These are phyloP conservation scores for Corynespora cassiicola DNA, from an alignment of 2,329 filamentous ascomycete genomes.

Conservation along the genomic window DNA sequence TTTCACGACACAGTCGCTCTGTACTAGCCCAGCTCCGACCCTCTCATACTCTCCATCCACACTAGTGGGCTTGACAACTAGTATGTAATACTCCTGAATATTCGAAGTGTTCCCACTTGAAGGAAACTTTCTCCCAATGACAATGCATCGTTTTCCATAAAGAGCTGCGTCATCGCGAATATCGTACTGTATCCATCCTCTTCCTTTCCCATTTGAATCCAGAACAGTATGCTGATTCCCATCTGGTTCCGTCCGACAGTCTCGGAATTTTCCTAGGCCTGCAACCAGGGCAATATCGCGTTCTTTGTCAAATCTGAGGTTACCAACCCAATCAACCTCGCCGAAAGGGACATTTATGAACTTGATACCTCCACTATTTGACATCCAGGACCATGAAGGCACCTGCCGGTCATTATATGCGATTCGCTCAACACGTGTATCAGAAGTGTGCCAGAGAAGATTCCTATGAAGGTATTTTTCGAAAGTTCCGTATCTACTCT, in stretches of 20 bases:
- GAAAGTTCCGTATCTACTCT: slow-evolving; percentile 20
- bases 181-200: slow-evolving; percentile 14
- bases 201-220: slow-evolving; percentile 6
- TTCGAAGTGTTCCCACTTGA: background rate
- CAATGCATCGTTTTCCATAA: slow-evolving; percentile 9
- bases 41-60: slow-evolving; percentile 6
- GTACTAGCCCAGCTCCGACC: slow-evolving; percentile 6
- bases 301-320: slow-evolving; percentile 2
- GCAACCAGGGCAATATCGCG: slow-evolving; percentile 15
- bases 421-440: slow-evolving; percentile 12
- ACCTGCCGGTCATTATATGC: slow-evolving; percentile 7
- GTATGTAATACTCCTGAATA: slow-evolving; percentile 9
- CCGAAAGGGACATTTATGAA: slow-evolving; percentile 8
- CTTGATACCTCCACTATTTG: slow-evolving; percentile 9
- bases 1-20: slow-evolving; percentile 5
- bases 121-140: slow-evolving; percentile 5
- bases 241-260: slow-evolving; percentile 2
- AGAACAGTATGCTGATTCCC: slow-evolving; percentile 3
- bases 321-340: slow-evolving; percentile 8
- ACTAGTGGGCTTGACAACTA: slow-evolving; percentile 5
- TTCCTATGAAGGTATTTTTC: slow-evolving; percentile 18
- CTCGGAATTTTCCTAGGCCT: slow-evolving; percentile 2
- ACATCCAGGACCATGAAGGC: slow-evolving; percentile 25
- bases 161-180: background rate
- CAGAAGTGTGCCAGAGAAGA: slow-evolving; percentile 20